Evolutionary conservation across 345 rosid genomes (phyloP), one percentile per base, ranked within the genome.

Genomic region (Gossypium stocksii): DNA sequence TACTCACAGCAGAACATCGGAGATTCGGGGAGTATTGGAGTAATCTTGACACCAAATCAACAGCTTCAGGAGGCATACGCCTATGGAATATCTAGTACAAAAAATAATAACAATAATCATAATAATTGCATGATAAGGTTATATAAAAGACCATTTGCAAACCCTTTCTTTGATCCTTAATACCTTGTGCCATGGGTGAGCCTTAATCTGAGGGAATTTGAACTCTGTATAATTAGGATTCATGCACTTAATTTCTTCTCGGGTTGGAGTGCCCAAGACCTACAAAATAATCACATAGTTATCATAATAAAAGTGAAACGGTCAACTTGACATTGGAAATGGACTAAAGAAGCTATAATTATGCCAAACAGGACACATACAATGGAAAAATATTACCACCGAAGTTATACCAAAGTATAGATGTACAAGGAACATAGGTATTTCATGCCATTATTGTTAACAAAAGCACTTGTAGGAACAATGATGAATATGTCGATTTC

Each of bases 111-210:
- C 7, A 23, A 59, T 25, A 59, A 59, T 56, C 10, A 56, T 5
- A 60, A 25, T 15, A 60, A 19, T 16, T 20, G 16, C 41, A 70
- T 53, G 69, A 62, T 6, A 16, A 74, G 54, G 51, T 7, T 27
- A 16, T 41, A 54, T 0, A 16, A 74, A 45, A 17, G 56, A 45
- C 29, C 68, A 68, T 9, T 41, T 29, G 1, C 23, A 48, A 45
- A 73, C 29, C 61, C 27, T 23, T 38, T 38, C 65, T 70, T 27
- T 65, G 38, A 58, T 72, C 44, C 38, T 54, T 48, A 17, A 38
- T 85, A 94, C 99, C 96, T 95, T 94, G 81, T 94, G 98, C 98
- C 98, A 94, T 3, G 98, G 98, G 78, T 92, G 98, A 77, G 98
- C 98, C 81, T 94, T 94, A 46, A 94, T 94, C 85, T 94, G 98